A percentile compares a stretch with the other conserved stretches of the same genome.
phyloP scores from a whole-genome alignment of 352 stramenopile genomes.

The Globisporangium yorkense region DNA sequence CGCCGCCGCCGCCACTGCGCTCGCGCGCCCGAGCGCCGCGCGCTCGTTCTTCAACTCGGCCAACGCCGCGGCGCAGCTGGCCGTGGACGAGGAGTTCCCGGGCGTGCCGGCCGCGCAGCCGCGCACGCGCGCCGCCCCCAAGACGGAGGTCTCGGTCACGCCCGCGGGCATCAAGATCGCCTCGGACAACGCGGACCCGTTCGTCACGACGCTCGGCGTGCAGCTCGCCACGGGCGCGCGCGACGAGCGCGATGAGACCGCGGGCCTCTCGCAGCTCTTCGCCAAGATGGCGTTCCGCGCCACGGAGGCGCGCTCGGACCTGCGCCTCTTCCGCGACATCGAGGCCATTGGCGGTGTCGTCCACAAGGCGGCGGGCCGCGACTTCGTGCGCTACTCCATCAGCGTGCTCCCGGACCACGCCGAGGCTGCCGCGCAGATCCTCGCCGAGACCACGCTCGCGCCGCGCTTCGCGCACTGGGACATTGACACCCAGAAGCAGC shows the following conservation, averaged over 20 bases:
- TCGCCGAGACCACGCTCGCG: constrained; percentile 73
- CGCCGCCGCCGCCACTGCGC: constrained; percentile 27
- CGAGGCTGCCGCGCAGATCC: constrained; percentile 57
- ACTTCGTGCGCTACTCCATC: constrained; percentile 78
- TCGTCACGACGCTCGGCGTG: constrained; percentile 59
- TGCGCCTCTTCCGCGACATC: constrained; percentile 79
- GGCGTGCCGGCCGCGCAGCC: constrained; percentile 33
- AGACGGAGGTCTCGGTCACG: constrained; percentile 28
- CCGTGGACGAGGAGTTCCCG: constrained; percentile 63
- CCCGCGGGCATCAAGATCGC: constrained; percentile 53
- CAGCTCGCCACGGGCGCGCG: constrained; percentile 54
- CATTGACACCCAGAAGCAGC: constrained; percentile 63
- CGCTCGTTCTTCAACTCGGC: constrained; percentile 67
- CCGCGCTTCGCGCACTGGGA: constrained; percentile 79
- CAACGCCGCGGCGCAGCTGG: constrained; percentile 47
- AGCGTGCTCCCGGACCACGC: constrained; percentile 67
- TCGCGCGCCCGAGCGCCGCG: constrained; percentile 12
- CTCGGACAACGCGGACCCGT: constrained; percentile 38
- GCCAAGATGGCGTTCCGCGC: constrained; percentile 82
- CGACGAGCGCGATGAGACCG: constrained; percentile 62
- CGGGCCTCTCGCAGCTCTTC: constrained; percentile 74
- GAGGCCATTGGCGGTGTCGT: constrained; percentile 72
- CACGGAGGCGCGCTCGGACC: constrained; percentile 64
- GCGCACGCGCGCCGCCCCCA: constrained; percentile 25
- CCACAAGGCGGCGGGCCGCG: constrained; percentile 46